Percentiles rank a stretch among this genome's conserved stretches.
Evolutionary conservation across 257 asterid species (phyloP).

Genomic region (Primulina eburnea): DNA sequence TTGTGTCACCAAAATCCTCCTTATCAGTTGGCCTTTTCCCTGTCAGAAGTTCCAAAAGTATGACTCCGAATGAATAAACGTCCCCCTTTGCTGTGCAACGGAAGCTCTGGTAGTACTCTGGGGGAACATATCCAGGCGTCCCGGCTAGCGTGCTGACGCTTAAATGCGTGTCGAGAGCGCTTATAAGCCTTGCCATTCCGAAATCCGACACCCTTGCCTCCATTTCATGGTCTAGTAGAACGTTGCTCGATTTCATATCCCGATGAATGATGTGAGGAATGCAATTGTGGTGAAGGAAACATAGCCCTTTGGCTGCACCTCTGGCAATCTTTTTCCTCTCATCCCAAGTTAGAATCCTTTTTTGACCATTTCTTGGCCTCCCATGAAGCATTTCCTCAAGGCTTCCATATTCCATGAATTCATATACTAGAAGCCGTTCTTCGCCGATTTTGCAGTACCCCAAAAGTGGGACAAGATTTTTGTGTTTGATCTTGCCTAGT

Average conservation of each 20-base stretch:
- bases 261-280: constrained; percentile 92
- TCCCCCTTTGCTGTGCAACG: constrained; percentile 95
- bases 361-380: constrained; percentile 32
- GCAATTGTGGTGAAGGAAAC: constrained; percentile 96
- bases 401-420: constrained; percentile 81
- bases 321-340: constrained; percentile 81
- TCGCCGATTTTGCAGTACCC: constrained; percentile 94
- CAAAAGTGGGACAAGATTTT: constrained; percentile 69
- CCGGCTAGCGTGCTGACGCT: constrained; percentile 93
- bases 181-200: constrained; percentile 92
- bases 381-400: constrained; percentile 84
- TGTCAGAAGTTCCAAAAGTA: constrained; percentile 69
- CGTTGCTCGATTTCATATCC: constrained; percentile 94
- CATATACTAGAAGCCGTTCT: constrained; percentile 80
- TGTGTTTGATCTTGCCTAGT: constrained; percentile 83
- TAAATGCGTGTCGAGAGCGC: constrained; percentile 83
- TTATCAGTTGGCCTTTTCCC: constrained; percentile 94
- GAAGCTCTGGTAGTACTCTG: constrained; percentile 93
- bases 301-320: constrained; percentile 90
- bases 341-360: constrained; percentile 59
- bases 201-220: constrained; percentile 88
- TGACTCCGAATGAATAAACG: constrained; percentile 84
- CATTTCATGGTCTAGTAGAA: constrained; percentile 69
- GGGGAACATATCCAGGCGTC: constrained; percentile 94
- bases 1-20: constrained; percentile 94